Base-by-base conservation (phyloP, 768 basidiomycete genomes). In the Kwoniella bestiolae region DNA sequence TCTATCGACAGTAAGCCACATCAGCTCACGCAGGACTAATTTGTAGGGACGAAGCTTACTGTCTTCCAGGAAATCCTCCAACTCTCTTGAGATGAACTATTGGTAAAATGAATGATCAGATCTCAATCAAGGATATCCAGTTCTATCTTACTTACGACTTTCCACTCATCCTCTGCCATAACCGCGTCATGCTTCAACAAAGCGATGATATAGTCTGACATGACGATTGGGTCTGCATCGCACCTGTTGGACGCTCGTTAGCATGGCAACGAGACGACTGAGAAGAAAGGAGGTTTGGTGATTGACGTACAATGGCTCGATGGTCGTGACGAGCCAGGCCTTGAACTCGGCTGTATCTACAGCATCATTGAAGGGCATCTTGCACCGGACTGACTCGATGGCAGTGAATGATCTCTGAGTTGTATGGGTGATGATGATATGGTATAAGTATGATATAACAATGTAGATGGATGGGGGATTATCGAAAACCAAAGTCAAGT, bases 171-270 rank as follows among this genome's bases (percentile, higher is more conserved):
- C 77, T 94, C 90, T 3, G 90, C 85, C 1, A 77, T 70, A 7
- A 66, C 64, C 8, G 89, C 89, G 82, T 92, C 91, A 79, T 94
- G 92, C 80, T 93, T 92, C 64, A 98, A 83, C 58, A 98, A 84
- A 16, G 95, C 95, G 53, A 96, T 87, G 72, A 97, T 89, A 80
- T 97, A 98, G 79, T 97, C 93, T 3, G 92, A 89, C 56, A 98
- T 87, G 32, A 93, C 92, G 31, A 88, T 87, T 31, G 95, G 94
- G 78, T 98, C 95, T 45, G 95, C 95, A 79, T 98, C 95, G 81
- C 92, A 95, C 85, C 94, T 96, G 69, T 55, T 60, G 25, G 9
- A 11, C 32, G 21, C 23, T 51, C 29, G 35, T 69, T 57, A 59
- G 65, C 32, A 35, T 1, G 11, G 6, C 6, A 23, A 6, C 29